Evolutionary conservation across 108 stramenopile species (phyloP).

Genomic region (Nitzschia sp.): DNA sequence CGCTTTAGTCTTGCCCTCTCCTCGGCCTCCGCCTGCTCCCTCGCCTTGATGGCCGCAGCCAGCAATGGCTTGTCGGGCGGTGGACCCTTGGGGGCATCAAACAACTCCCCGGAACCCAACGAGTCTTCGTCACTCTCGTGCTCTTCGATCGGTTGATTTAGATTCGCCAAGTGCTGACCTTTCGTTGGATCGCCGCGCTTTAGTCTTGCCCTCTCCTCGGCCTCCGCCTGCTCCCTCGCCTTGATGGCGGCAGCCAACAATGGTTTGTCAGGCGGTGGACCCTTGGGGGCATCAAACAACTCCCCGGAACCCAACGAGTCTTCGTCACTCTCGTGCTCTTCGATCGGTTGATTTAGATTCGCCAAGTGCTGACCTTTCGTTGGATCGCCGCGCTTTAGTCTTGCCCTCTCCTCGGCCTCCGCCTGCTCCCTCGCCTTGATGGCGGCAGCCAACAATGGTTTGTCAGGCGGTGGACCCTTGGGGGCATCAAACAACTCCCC

Average conservation of each 20-base stretch:
- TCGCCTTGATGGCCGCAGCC: not conserved
- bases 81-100: not conserved
- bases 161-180: not conserved
- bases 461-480: not conserved
- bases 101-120: not conserved
- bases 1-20: not conserved
- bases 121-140: not conserved
- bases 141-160: not conserved
- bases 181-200: not conserved
- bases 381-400: not conserved
- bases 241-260: conserved; percentile 4
- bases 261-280: not conserved
- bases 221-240: conserved; percentile 4
- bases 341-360: not conserved
- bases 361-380: not conserved
- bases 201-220: not conserved
- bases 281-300: conserved; percentile 18
- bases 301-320: conserved; percentile 16
- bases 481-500: conserved; percentile 20
- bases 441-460: conserved; percentile 1
- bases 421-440: conserved; percentile 2
- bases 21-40: conserved; percentile 1
- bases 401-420: not conserved
- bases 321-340: not conserved
- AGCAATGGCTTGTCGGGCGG: not conserved